Evolutionary conservation across 179 eudicot species (phyloP).

Genomic region (Silene vulgaris): DNA sequence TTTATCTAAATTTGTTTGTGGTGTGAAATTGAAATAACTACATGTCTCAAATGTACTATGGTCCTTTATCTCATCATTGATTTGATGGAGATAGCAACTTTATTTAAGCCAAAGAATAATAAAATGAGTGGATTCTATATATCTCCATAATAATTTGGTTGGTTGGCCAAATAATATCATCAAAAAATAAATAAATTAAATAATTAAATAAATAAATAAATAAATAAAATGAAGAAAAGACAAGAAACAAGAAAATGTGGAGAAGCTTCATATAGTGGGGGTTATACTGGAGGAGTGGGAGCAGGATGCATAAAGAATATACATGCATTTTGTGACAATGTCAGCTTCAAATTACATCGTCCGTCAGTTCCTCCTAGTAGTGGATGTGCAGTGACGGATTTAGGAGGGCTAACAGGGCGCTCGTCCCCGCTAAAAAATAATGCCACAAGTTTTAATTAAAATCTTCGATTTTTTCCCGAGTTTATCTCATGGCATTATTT

Average conservation of each 20-base stretch:
- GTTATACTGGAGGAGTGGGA: not conserved
- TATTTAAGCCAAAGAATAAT: not conserved
- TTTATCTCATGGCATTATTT: no score
- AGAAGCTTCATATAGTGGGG: slow-evolving; percentile 2
- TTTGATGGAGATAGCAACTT: slow-evolving; percentile 19
- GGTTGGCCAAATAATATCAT: slow-evolving; percentile 4
- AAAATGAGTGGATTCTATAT: slow-evolving; percentile 15
- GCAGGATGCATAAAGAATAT: slow-evolving; percentile 13
- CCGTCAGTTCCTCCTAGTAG: not conserved
- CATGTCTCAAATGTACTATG: not conserved
- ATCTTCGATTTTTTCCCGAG: no score
- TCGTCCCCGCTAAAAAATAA: no score
- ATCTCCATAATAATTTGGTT: not conserved
- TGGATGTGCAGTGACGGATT: no score
- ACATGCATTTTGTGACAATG: not conserved
- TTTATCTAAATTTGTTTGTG: not conserved
- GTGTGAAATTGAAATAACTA: not conserved
- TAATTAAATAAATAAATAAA: not conserved
- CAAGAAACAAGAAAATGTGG: not conserved
- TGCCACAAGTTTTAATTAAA: no score
- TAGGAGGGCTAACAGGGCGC: no score
- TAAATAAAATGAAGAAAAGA: not conserved
- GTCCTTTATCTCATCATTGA: slow-evolving; percentile 19
- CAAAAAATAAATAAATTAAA: not conserved
- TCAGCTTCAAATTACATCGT: slow-evolving; percentile 5